Base-by-base conservation (phyloP, 805 yeast genomes). In the Yamadazyma sp. region DNA sequence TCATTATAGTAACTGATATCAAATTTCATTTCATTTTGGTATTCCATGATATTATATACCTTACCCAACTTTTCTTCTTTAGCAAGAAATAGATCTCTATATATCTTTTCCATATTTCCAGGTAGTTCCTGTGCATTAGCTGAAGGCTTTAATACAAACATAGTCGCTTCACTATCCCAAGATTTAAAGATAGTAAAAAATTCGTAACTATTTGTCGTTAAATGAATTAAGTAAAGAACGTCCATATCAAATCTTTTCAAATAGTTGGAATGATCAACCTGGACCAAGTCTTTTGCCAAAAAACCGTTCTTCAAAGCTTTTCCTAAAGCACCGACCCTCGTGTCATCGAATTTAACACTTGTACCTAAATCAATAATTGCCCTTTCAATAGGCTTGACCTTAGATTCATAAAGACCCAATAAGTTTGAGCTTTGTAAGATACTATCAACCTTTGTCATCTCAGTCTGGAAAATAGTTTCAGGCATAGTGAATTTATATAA, bases 291-390 rank as follows among this genome's bases (percentile, higher is more conserved):
- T 33, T 75, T 75, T 37, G 75, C 52, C 10, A 82, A 77, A 57
- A 94, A 94, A 0, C 98, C 98, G 39, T 75, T 73, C 47, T 86
- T 88, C 38, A 93, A 62, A 19, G 96, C 95, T 49, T 74, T 76
- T 6, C 97, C 95, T 7, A 94, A 64, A 0, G 88, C 78, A 7
- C 97, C 96, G n/a, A 86, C 75, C 36, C 74, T 69, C 1, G 77
- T 65, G 29, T 82, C 81, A 43, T 79, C 86, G 44, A 89, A 82
- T 11, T 70, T 69, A 14, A 89, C 83, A 11, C 77, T 69, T 16
- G 80, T 69, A 3, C 98, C 98, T 12, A 93, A 62, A 21, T 82
- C 82, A 44, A 93, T 74, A 28, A 87, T 73, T 0, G 87, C 87
- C 31, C 96, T 65, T 40, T 87, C 91, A 4, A 73, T 64, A 0